Evolutionary conservation across 2,329 filamentous ascomycete species (phyloP).

Genomic region (Apiospora saccharicola): DNA sequence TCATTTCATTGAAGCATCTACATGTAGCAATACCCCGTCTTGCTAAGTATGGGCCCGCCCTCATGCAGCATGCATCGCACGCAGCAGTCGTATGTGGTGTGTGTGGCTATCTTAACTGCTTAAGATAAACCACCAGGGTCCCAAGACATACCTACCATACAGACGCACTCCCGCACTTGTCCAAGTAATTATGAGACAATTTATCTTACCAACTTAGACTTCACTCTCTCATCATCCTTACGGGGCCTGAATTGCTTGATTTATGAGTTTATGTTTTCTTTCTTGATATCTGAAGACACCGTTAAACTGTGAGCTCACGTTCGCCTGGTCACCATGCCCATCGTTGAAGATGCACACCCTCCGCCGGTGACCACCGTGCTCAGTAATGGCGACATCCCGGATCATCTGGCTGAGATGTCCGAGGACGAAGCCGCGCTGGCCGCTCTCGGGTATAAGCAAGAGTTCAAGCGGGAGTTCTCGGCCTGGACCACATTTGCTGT

Average conservation of each 20-base stretch:
- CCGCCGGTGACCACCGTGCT: constrained; percentile 41
- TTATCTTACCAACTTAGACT: not conserved
- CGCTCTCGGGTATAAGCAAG: constrained; percentile 57
- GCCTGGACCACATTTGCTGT: constrained; percentile 80
- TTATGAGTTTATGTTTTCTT: not conserved
- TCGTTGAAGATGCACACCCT: constrained; percentile 2
- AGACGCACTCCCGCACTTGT: not conserved
- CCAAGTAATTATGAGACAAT: not conserved
- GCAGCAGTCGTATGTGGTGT: not conserved
- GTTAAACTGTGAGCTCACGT: not conserved
- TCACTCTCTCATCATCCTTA: not conserved
- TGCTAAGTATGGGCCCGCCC: not conserved
- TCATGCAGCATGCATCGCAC: not conserved
- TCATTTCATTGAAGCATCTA: not conserved
- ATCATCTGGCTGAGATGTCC: constrained; percentile 40
- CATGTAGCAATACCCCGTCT: not conserved
- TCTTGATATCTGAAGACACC: not conserved
- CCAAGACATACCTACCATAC: not conserved
- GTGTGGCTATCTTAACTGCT: not conserved
- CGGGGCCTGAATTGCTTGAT: not conserved
- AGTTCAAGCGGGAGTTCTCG: constrained; percentile 70
- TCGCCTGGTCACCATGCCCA: constrained; percentile 19
- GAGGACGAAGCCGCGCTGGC: constrained; percentile 67
- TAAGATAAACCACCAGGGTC: not conserved
- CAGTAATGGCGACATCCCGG: constrained; percentile 37